Base-by-base conservation (phyloP, 2,329 filamentous ascomycete species). In the Westerdykella ornata region DNA sequence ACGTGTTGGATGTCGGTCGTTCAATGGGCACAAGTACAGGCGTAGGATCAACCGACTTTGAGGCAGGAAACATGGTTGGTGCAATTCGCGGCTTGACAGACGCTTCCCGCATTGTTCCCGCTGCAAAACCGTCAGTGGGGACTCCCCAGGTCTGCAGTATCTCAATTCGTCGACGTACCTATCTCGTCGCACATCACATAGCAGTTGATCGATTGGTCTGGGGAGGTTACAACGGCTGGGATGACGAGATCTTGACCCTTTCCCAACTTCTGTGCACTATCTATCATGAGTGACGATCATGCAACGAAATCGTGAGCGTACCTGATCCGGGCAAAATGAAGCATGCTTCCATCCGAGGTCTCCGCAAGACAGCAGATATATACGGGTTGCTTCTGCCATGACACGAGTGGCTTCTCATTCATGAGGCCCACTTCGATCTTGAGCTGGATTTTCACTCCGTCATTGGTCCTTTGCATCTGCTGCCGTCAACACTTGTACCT, bases 121-220 rank as follows among this genome's bases (percentile, higher is more conserved):
- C 78, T 77, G 41, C 3, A 7, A 38, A 13, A 11, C 12, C n/a
- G n/a, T n/a, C n/a, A n/a, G n/a, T n/a, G n/a, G n/a, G n/a, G n/a
- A n/a, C n/a, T n/a, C n/a, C n/a, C n/a, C n/a, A n/a, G n/a, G n/a
- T n/a, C n/a, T n/a, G n/a, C n/a, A n/a, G n/a, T n/a, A n/a, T n/a
- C n/a, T n/a, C n/a, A n/a, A n/a, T n/a, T n/a, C n/a, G n/a, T n/a
- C n/a, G 5, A 44, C 66, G 46, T 61, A 78, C 77, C 86, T 53
- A 97, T 84, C 33, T 88, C 82, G 66, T 96, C 90, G 50, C 89
- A 97, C 62, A 86, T 85, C 37, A 89, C 72, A 57, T 82, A 79
- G 45, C 81, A 86, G 17, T 73, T 73, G 26, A 92, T 76, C 3
- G 73, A 67, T 42, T 83, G 77, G 14, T 77, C 74, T 0, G 70